Evolutionary conservation across 2,329 filamentous ascomycete genomes (phyloP).

Genomic region (Xylaria sp.): DNA sequence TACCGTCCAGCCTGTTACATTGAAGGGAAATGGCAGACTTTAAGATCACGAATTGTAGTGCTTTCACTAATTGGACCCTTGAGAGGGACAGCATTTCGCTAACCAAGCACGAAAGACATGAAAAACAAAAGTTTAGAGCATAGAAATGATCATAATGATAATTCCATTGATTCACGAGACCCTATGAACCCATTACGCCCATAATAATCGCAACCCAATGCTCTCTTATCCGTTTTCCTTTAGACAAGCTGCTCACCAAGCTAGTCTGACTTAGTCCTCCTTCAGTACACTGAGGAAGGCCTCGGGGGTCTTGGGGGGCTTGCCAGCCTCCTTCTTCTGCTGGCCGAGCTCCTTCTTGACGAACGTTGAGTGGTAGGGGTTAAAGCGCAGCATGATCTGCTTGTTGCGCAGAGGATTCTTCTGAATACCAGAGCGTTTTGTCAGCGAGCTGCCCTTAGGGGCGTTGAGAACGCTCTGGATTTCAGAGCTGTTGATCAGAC

Average conservation of each 20-base stretch:
- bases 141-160: conserved; percentile 44
- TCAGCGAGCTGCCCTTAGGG: conserved; percentile 87
- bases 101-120: neutral
- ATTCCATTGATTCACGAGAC: conserved; percentile 50
- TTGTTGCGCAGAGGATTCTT: conserved; percentile 99
- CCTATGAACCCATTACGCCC: conserved; percentile 51
- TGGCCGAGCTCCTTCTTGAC: conserved; percentile 85
- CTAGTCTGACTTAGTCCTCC: conserved; percentile 47
- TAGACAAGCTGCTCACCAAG: conserved; percentile 52
- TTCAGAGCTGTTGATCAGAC: conserved; percentile 99
- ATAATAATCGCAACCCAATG: conserved; percentile 45
- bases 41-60: neutral
- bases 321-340: conserved; percentile 69
- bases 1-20: neutral
- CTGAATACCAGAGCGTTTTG: conserved; percentile 91
- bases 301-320: conserved; percentile 60
- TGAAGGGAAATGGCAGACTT: neutral
- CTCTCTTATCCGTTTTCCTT: conserved; percentile 36
- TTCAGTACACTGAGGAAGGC: conserved; percentile 46
- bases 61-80: neutral
- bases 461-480: conserved; percentile 95
- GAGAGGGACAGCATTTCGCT: neutral
- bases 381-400: conserved; percentile 97
- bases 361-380: conserved; percentile 95
- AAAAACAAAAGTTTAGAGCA: conserved; percentile 18